Base-by-base conservation (phyloP, 2,329 filamentous ascomycete species). In the Lasiodiplodia sp. region DNA sequence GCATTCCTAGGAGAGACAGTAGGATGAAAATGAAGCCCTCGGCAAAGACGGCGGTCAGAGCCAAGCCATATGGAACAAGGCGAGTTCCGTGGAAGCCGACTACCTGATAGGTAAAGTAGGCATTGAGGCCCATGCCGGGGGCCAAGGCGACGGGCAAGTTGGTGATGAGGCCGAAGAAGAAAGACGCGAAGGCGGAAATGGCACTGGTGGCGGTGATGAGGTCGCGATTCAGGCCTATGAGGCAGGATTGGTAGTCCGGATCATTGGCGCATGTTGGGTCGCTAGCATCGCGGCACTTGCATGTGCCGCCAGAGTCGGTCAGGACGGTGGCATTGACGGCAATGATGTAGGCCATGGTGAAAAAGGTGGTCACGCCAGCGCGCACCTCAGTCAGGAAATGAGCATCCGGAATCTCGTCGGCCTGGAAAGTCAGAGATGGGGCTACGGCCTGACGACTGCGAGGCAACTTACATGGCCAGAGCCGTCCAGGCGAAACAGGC, bases 11-110 rank as follows among this genome's bases (percentile, higher is more conserved):
- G 44, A 96, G 78, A 0, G 93, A 93, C 31, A 97, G 85, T 4
- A 84, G 91, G 60, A 96, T 87, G 81, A 97, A 97, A 69, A 96
- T 89, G 78, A 92, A 92, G 21, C 93, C 93, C 78, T 97, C 93
- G 12, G 95, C 89, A 76, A 97, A 96, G 71, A 96, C 93, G 63
- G 93, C 93, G 7, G 92, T 96, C 37, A 96, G 82, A 11, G 93
- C 93, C 40, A 94, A 85, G 55, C 86, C 81, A 77, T 93, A 97
- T 0, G 92, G 88, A 8, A 96, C 88, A 7, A 85, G 82, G 1
- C 93, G 93, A 11, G 84, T 86, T 49, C 93, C 93, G 76, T 94
- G 89, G 73, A 83, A 88, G 8, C 93, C 93, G 68, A 96, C 93
- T 49, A 93, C 89, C 21, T 89, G 91, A 75, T 92, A 96, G 18